A percentile compares a stretch with the other conserved stretches of the same genome.
phyloP scores from a whole-genome alignment of 2,329 filamentous ascomycete genomes.

The Fusarium sp. region DNA sequence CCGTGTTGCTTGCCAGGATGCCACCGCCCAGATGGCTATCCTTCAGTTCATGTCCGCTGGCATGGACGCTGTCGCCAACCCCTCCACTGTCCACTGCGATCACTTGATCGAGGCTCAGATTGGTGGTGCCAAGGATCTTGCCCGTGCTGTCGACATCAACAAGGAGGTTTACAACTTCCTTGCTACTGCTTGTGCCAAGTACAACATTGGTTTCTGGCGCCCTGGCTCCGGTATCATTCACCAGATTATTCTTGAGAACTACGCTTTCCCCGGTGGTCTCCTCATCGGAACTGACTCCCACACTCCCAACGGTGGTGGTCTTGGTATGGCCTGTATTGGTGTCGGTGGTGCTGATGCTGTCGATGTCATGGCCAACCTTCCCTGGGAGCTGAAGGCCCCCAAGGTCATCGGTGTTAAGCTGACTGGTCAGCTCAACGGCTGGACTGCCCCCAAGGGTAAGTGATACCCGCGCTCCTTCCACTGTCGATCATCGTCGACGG shows the following conservation, averaged over 20 bases:
- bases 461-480: constrained; percentile 27
- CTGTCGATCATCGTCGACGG: not conserved
- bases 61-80: constrained; percentile 94
- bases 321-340: constrained; percentile 94
- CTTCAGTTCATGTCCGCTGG: constrained; percentile 99
- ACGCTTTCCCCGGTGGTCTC: constrained; percentile 97
- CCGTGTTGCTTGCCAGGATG: constrained; percentile 98
- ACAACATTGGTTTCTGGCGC: constrained; percentile 99
- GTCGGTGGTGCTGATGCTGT: constrained; percentile 98
- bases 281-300: constrained; percentile 98
- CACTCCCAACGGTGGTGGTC: constrained; percentile 96
- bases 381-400: constrained; percentile 98
- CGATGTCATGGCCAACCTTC: constrained; percentile 96
- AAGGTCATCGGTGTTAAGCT: constrained; percentile 97
- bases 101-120: constrained; percentile 98
- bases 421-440: constrained; percentile 88
- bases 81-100: constrained; percentile 96
- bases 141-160: constrained; percentile 91
- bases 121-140: constrained; percentile 93
- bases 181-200: constrained; percentile 93
- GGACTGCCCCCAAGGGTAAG: constrained; percentile 91
- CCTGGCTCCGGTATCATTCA: constrained; percentile 99
- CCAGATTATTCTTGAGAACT: constrained; percentile 98
- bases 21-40: constrained; percentile 99
- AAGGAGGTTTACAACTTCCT: constrained; percentile 99